A percentile compares a stretch with the other conserved stretches of the same genome.
Conservation (phyloP, 192 early-diverging fungal species). For the Chytriomyces confervae region DNA sequence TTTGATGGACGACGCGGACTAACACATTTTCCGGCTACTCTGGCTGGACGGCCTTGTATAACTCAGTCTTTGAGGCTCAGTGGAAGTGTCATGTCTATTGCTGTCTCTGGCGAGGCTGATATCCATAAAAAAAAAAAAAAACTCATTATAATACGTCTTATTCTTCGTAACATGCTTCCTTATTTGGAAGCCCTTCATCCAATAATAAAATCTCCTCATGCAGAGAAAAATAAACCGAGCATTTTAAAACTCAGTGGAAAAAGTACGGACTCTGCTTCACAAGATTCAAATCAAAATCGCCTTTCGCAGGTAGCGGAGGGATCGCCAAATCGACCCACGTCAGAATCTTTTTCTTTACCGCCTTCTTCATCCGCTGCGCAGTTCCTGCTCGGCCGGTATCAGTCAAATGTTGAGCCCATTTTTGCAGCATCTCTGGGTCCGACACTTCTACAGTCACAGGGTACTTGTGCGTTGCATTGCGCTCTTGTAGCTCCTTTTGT, state of each 20-base stretch:
- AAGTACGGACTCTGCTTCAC: conserved; percentile 88
- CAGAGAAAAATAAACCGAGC: not conserved
- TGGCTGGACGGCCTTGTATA: no score
- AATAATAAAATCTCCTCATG: not conserved
- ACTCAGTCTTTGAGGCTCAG: no score
- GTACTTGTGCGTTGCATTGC: conserved; percentile 75
- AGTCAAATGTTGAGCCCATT: conserved; percentile 32
- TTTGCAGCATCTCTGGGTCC: conserved; percentile 39
- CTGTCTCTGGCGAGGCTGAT: no score
- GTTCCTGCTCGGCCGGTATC: conserved; percentile 23
- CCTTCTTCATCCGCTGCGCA: not conserved
- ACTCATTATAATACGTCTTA: not conserved
- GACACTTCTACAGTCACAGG: conserved; percentile 54
- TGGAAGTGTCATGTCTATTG: no score
- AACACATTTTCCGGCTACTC: no score
- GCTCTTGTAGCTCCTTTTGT: conserved; percentile 78
- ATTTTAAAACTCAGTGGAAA: conserved; percentile 70
- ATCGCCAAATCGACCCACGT: conserved; percentile 72
- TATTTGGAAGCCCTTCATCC: not conserved
- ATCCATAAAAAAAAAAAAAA: not conserved
- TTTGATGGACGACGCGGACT: no score
- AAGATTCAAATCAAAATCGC: conserved; percentile 82
- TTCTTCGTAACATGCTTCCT: not conserved
- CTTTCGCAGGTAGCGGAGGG: conserved; percentile 76
- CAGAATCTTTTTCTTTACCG: conserved; percentile 18